Evolutionary conservation across 1,284 basidiomycete genomes (phyloP).

Genomic region (Ustilago sp.): DNA sequence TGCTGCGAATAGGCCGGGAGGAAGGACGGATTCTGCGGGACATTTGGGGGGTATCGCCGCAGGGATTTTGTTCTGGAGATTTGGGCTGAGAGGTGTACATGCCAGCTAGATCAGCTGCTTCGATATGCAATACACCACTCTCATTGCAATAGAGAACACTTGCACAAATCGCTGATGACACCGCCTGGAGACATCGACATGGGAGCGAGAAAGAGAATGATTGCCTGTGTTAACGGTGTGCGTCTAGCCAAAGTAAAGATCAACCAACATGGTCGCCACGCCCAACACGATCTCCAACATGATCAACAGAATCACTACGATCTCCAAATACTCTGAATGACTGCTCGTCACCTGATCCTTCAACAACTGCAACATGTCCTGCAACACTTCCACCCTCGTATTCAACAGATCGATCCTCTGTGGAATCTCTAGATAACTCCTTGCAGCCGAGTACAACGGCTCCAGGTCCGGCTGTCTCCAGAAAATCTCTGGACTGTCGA

Average conservation of each 20-base stretch:
- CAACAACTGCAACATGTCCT: constrained; percentile 95
- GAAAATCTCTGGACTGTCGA: constrained; percentile 95
- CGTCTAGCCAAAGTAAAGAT: constrained; percentile 63
- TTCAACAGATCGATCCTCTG: constrained; percentile 93
- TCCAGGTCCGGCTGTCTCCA: constrained; percentile 86
- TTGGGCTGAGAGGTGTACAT: constrained; percentile 23
- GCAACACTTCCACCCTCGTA: constrained; percentile 90
- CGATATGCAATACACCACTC: neutral
- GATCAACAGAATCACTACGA: constrained; percentile 92
- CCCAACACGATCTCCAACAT: constrained; percentile 79
- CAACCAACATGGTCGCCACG: constrained; percentile 67
- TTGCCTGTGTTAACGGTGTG: neutral
- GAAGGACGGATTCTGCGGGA: constrained; percentile 77
- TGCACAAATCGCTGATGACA: too few relatives aligned
- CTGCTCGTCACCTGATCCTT: constrained; percentile 93
- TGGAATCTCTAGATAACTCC: constrained; percentile 88
- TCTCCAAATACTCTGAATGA: constrained; percentile 92
- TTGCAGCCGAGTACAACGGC: constrained; percentile 90
- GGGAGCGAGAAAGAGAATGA: neutral
- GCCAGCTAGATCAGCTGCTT: neutral
- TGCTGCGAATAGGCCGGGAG: constrained; percentile 71
- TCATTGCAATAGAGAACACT: neutral
- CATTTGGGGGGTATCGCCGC: constrained; percentile 82
- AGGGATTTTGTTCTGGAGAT: constrained; percentile 72
- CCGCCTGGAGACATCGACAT: too few relatives aligned